Percentiles rank a stretch among this genome's conserved stretches.
These are phyloP conservation scores for Syncephalis plumigaleata DNA, from an alignment of 371 early-diverging fungal genomes.

Conservation along the genomic window DNA sequence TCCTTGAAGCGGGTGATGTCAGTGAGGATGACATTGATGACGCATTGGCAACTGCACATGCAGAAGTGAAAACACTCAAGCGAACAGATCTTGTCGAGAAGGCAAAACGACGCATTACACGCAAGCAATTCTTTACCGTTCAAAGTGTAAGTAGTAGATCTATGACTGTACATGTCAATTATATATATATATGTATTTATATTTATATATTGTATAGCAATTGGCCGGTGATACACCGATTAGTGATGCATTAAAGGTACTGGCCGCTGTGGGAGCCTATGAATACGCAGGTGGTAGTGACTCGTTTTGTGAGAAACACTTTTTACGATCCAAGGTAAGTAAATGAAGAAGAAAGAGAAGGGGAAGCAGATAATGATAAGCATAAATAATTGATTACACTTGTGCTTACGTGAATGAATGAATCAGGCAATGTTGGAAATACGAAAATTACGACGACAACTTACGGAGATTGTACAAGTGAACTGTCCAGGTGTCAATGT, in stretches of 20 bases:
- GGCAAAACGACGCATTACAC: constrained; percentile 19
- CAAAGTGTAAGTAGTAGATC: constrained; percentile 23
- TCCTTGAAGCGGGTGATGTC: constrained; percentile 22
- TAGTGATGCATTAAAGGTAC: constrained; percentile 67
- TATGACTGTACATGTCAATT: constrained; percentile 17
- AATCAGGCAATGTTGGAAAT: constrained; percentile 77
- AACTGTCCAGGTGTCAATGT: constrained; percentile 39
- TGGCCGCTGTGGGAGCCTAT: constrained; percentile 78
- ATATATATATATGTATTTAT: too few species aligned
- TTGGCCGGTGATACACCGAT: constrained; percentile 50
- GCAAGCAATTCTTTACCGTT: constrained; percentile 5
- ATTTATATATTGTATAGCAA: constrained; percentile 11
- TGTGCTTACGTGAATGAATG: not conserved
- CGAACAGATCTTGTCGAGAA: constrained; percentile 15
- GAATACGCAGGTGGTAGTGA: constrained; percentile 60
- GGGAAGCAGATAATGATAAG: not conserved
- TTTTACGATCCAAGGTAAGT: constrained; percentile 54
- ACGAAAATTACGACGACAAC: constrained; percentile 67
- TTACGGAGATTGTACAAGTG: constrained; percentile 56
- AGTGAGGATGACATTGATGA: constrained; percentile 22
- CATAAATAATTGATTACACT: too few species aligned
- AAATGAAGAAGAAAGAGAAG: not conserved
- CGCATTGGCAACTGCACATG: constrained; percentile 3
- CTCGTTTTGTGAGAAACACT: constrained; percentile 61
- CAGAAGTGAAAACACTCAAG: constrained; percentile 5